Percentiles rank a stretch among this genome's conserved stretches.
These are phyloP conservation scores for Phytophthora sp. DNA, from an alignment of 352 stramenopile genomes.

Conservation along the genomic window DNA sequence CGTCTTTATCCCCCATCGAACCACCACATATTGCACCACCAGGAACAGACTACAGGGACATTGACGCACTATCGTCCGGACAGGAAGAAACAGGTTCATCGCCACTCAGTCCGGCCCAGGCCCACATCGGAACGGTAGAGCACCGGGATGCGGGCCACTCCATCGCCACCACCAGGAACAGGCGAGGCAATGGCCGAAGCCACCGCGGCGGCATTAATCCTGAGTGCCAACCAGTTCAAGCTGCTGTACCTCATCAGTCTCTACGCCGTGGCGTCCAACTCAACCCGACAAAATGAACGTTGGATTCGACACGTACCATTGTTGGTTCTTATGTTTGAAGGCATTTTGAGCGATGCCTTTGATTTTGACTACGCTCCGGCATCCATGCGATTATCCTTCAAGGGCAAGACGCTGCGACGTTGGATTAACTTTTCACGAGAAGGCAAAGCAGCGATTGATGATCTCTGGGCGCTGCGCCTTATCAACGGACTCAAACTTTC, in stretches of 20 bases:
- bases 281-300: slow-evolving; percentile 91
- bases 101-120: slow-evolving; percentile 9
- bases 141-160: slow-evolving; percentile 8
- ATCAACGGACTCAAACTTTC: slow-evolving; percentile 95
- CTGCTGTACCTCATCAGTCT: slow-evolving; percentile 96
- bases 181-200: slow-evolving; percentile 28
- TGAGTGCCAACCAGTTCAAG: slow-evolving; percentile 96
- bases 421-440: slow-evolving; percentile 97
- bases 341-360: slow-evolving; percentile 93
- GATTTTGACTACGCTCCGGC: slow-evolving; percentile 98
- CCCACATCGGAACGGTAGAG: slow-evolving; percentile 25
- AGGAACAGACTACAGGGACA: slow-evolving; percentile 6
- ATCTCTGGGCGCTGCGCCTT: slow-evolving; percentile 92
- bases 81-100: not conserved
- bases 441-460: slow-evolving; percentile 95
- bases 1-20: slow-evolving; percentile 24
- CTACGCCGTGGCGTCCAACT: slow-evolving; percentile 92
- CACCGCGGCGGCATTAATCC: slow-evolving; percentile 36
- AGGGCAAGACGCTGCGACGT: slow-evolving; percentile 75
- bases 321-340: slow-evolving; percentile 97
- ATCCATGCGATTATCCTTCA: slow-evolving; percentile 93
- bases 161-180: slow-evolving; percentile 17
- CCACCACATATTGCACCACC: slow-evolving; percentile 13
- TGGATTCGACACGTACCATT: slow-evolving; percentile 97
- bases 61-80: slow-evolving; percentile 13